Conservation (phyloP, 805 yeast genomes). For the Schwanniomyces pseudopolymorphus region DNA sequence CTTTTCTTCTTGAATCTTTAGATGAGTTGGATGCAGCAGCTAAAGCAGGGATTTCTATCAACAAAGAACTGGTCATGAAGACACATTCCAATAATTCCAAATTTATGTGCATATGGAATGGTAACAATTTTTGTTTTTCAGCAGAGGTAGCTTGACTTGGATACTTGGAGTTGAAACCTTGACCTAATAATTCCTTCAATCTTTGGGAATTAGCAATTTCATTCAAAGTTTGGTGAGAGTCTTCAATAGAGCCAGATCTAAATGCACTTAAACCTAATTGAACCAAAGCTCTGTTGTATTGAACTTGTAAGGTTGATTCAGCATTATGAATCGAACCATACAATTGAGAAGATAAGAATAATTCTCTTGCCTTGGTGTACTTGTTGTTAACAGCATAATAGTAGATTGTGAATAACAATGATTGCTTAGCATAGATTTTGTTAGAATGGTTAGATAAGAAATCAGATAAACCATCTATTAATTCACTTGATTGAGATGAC, state of each 20-base stretch:
- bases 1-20: conserved; percentile 58
- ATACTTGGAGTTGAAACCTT: conserved; percentile 73
- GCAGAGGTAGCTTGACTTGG: conserved; percentile 53
- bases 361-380: conserved; percentile 81
- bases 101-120: conserved; percentile 98
- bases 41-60: conserved; percentile 88
- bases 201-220: conserved; percentile 86
- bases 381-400: conserved; percentile 87
- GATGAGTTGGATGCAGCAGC: conserved; percentile 69
- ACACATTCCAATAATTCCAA: conserved; percentile 92
- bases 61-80: conserved; percentile 83
- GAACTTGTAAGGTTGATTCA: conserved; percentile 83
- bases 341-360: conserved; percentile 82
- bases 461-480: conserved; percentile 65
- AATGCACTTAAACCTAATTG: conserved; percentile 96
- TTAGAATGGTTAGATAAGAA: conserved; percentile 67
- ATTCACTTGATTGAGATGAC: conserved; percentile 36
- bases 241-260: conserved; percentile 81
- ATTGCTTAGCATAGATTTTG: conserved; percentile 72
- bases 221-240: conserved; percentile 80
- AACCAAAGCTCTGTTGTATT: conserved; percentile 92
- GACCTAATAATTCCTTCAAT: conserved; percentile 91
- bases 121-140: conserved; percentile 81
- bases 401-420: conserved; percentile 82
- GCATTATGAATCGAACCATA: conserved; percentile 81